Conservation (phyloP, 805 yeast genomes). For the Phaffomyces antillensis region DNA sequence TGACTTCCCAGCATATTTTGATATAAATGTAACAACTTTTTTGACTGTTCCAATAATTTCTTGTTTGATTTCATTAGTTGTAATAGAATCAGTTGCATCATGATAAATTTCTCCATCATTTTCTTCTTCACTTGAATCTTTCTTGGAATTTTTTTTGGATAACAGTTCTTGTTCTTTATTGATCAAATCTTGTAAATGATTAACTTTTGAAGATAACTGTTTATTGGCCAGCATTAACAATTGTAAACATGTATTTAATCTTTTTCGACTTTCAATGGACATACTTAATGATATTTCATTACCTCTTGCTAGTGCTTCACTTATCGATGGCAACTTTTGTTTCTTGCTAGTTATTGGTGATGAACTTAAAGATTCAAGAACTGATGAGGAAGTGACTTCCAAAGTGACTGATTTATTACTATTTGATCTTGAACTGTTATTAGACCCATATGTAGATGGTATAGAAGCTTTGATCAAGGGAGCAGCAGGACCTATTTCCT, state of each 20-base stretch:
- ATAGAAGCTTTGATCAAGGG: conserved; percentile 5
- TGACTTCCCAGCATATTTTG: conserved; percentile 74
- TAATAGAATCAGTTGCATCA: conserved; percentile 24
- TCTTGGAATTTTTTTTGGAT: conserved; percentile 1
- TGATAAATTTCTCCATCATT: conserved; percentile 26
- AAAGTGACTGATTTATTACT: not conserved
- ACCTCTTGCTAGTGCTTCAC: conserved; percentile 30
- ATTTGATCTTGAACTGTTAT: not conserved
- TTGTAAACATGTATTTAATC: conserved; percentile 73
- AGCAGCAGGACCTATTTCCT: conserved; percentile 5
- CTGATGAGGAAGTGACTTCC: conserved; percentile 4
- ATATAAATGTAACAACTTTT: conserved; percentile 77
- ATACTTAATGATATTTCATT: conserved; percentile 31
- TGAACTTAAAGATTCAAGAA: conserved; percentile 6
- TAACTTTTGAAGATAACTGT: conserved; percentile 62
- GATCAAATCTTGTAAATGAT: conserved; percentile 50
- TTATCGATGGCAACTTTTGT: conserved; percentile 29
- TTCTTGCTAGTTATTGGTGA: conserved; percentile 9
- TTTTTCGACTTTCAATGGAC: conserved; percentile 65
- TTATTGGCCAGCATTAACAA: conserved; percentile 74
- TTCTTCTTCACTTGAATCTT: not conserved
- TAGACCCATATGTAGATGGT: conserved; percentile 1
- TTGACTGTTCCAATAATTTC: conserved; percentile 87
- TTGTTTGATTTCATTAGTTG: conserved; percentile 44
- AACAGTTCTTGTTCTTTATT: conserved; percentile 34